Evolutionary conservation across 2,329 filamentous ascomycete species (phyloP).

Genomic region (Catunica adiposa): DNA sequence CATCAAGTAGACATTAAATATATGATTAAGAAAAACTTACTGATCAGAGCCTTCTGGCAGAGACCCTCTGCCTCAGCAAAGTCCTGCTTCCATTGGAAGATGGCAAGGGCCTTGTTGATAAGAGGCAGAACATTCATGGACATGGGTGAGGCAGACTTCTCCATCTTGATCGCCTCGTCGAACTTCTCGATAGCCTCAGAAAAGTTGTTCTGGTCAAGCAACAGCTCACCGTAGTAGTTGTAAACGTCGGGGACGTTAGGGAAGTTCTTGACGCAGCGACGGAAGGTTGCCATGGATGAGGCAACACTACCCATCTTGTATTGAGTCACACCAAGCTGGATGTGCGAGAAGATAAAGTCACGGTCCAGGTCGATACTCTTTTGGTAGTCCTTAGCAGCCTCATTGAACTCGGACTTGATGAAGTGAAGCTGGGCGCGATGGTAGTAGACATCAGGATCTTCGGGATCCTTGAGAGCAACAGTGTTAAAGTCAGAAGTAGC

Average conservation of each 20-base stretch:
- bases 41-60: slow-evolving; percentile 92
- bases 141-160: slow-evolving; percentile 83
- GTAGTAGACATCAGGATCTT: slow-evolving; percentile 96
- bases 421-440: slow-evolving; percentile 97
- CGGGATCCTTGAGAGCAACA: slow-evolving; percentile 67
- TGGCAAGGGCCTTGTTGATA: slow-evolving; percentile 93
- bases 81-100: slow-evolving; percentile 98
- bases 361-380: slow-evolving; percentile 95
- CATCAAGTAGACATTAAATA: not conserved
- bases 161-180: slow-evolving; percentile 95
- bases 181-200: slow-evolving; percentile 95
- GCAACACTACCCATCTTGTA: slow-evolving; percentile 99
- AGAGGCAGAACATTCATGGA: slow-evolving; percentile 95
- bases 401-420: slow-evolving; percentile 83
- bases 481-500: slow-evolving; percentile 77
- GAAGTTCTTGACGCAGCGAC: slow-evolving; percentile 96
- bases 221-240: slow-evolving; percentile 97
- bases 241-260: slow-evolving; percentile 92
- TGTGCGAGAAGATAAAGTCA: slow-evolving; percentile 97
- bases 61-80: slow-evolving; percentile 88
- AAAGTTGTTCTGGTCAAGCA: slow-evolving; percentile 93
- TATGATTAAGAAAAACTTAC: slow-evolving; percentile 37
- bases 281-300: slow-evolving; percentile 96
- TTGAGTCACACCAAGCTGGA: slow-evolving; percentile 95
- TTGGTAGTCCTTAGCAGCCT: slow-evolving; percentile 96